Base-by-base conservation (phyloP, 805 yeast species). In the Saccharomyces jurei region DNA sequence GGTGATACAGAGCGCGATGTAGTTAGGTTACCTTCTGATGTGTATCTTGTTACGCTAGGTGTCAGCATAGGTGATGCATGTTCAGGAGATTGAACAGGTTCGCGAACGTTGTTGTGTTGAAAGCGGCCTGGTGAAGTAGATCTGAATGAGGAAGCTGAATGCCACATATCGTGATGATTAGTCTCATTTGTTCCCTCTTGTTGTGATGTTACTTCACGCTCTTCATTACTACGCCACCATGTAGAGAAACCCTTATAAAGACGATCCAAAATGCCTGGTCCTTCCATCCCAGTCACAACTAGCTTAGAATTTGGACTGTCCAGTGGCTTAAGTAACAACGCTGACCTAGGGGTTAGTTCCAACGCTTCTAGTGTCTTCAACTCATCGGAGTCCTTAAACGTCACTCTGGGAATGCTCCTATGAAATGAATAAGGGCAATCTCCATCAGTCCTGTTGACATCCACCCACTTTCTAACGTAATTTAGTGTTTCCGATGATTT, bases 291-390 rank as follows among this genome's bases (percentile, higher is more conserved):
- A 28, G 58, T 68, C 62, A 50, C 74, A 69, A 55, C 63, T 52
- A n/a, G 66, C 21, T 50, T 49, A 6, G 54, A 54, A 11, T 50
- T 41, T 44, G 61, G 66, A 28, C 66, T 65, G 26, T 64, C 63
- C 30, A 76, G 72, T 0, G 94, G 91, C 63, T 87, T 86, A 58
- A 90, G 72, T 26, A 88, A 83, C 50, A 90, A 68, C 0, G 86
- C 88, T 10, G 95, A 84, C 54, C 95, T 75, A 2, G 92, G 91
- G 14, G 80, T 76, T 51, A 90, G 71, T 25, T 81, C 82, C 53
- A 90, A 72, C 3, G 74, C 77, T 27, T 65, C 66, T 41, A 90
- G 71, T 2, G 82, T 70, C 55, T 71, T 70, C 54, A 76, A 75
- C 60, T 89, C 92, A 50, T 85, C 86, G 0, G 81, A 78, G 3